Conservation (phyloP, 148 eudicot genomes). For the Camellia sinensis region DNA sequence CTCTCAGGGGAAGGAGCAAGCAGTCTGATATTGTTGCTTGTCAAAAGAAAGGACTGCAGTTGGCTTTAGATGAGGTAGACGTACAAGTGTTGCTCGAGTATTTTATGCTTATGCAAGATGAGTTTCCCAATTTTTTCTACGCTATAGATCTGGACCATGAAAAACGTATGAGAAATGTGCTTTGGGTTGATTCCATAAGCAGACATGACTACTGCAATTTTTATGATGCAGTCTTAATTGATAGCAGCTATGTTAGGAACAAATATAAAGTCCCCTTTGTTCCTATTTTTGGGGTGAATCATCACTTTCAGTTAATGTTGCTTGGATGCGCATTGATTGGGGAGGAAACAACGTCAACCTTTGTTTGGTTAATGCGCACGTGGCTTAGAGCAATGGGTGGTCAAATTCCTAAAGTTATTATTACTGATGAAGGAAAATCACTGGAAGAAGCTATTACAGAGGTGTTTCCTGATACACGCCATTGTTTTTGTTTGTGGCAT, state of each 20-base stretch:
- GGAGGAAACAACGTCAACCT: conserved; percentile 28
- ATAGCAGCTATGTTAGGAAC: conserved; percentile 20
- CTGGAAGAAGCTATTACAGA: conserved; percentile 27
- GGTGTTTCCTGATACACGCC: conserved; percentile 29
- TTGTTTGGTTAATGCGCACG: conserved; percentile 31
- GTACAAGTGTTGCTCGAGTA: conserved; percentile 21
- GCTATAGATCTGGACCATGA: conserved; percentile 31
- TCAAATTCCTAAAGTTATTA: conserved; percentile 27
- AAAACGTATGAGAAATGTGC: conserved; percentile 25
- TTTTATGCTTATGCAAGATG: conserved; percentile 29
- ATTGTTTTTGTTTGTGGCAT: conserved; percentile 34
- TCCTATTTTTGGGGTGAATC: conserved; percentile 32
- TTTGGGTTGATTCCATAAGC: conserved; percentile 35
- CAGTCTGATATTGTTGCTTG: conserved; percentile 4
- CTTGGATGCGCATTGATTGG: conserved; percentile 34
- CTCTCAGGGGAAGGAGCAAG: conserved; percentile 10
- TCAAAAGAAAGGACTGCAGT: conserved; percentile 23
- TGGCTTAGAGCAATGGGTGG: conserved; percentile 37
- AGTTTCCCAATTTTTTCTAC: conserved; percentile 30
- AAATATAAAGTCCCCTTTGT: conserved; percentile 27
- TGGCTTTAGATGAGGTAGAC: conserved; percentile 30
- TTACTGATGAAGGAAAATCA: conserved; percentile 28
- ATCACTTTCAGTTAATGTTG: conserved; percentile 31
- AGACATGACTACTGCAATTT: conserved; percentile 28
- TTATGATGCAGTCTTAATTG: conserved; percentile 30